These are phyloP conservation scores for Mortierella sp. DNA, from an alignment of 371 early-diverging fungal genomes.

Conservation along the genomic window DNA sequence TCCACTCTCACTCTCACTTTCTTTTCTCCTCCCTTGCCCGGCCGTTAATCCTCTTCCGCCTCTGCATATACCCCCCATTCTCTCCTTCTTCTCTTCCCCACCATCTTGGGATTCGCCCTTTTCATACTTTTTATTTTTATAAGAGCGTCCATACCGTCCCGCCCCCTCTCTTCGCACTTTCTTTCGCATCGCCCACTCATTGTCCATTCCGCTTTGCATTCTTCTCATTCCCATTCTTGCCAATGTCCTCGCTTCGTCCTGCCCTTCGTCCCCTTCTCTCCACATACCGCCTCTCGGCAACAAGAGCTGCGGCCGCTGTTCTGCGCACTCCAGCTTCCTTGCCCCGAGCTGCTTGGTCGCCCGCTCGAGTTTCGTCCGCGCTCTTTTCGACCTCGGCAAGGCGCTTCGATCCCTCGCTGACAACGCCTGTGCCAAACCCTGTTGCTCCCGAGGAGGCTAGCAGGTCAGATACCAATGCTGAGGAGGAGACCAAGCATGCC, in stretches of 20 bases:
- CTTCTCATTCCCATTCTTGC: neutral
- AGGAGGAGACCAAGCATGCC: conserved; percentile 71
- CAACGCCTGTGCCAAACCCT: conserved; percentile 43
- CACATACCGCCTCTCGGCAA: too few species aligned
- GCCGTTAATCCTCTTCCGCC: conserved; percentile 4
- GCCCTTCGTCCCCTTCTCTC: conserved; percentile 18
- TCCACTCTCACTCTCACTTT: conserved; percentile 4
- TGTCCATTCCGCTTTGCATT: neutral
- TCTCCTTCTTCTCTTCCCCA: conserved; percentile 1
- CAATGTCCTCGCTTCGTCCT: neutral
- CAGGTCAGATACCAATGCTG: conserved; percentile 17
- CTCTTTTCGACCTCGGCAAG: conserved; percentile 39
- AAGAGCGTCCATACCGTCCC: conserved; percentile 7
- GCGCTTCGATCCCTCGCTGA: conserved; percentile 45
- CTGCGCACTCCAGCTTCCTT: too few species aligned
- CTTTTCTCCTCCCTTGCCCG: conserved; percentile 1
- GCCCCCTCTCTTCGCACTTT: neutral
- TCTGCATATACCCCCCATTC: conserved; percentile 8
- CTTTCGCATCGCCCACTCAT: neutral
- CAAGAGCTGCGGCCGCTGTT: too few species aligned
- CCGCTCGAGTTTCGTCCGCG: too few species aligned
- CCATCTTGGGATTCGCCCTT: conserved; percentile 8
- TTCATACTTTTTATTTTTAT: neutral
- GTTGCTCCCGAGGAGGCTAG: conserved; percentile 26
- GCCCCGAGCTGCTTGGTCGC: too few species aligned